Conservation (phyloP, 768 basidiomycete genomes). For the Tephrocybe sp. region DNA sequence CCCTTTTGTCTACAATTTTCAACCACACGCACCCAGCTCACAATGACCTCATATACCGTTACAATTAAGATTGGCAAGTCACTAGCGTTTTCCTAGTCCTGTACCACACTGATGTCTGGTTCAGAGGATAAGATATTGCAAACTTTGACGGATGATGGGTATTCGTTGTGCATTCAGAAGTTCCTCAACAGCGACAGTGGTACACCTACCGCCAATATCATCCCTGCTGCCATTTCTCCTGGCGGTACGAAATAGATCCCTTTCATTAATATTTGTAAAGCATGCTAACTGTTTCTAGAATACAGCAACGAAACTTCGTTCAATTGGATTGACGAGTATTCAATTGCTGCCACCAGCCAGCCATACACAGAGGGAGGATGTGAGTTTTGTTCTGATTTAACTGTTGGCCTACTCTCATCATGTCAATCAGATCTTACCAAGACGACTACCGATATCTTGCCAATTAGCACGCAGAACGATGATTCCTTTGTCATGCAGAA, state of each 20-base stretch:
- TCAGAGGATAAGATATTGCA: background rate
- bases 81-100: too few relatives aligned
- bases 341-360: slow-evolving; percentile 37
- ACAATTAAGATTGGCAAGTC: too few relatives aligned
- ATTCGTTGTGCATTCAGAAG: background rate
- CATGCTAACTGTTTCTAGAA: background rate
- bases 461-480: background rate
- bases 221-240: background rate
- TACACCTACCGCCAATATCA: background rate
- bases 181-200: background rate
- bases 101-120: too few relatives aligned
- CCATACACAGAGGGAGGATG: slow-evolving; percentile 30
- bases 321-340: slow-evolving; percentile 37
- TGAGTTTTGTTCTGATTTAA: slow-evolving; percentile 1
- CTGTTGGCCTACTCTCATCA: background rate
- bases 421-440: background rate
- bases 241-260: background rate
- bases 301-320: background rate
- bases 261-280: background rate
- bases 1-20: too few relatives aligned
- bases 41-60: too few relatives aligned
- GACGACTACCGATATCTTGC: background rate
- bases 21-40: too few relatives aligned
- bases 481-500: background rate
- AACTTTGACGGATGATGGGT: background rate